Conservation (phyloP, 2,329 filamentous ascomycete species). For the Alternaria brassicicola region DNA sequence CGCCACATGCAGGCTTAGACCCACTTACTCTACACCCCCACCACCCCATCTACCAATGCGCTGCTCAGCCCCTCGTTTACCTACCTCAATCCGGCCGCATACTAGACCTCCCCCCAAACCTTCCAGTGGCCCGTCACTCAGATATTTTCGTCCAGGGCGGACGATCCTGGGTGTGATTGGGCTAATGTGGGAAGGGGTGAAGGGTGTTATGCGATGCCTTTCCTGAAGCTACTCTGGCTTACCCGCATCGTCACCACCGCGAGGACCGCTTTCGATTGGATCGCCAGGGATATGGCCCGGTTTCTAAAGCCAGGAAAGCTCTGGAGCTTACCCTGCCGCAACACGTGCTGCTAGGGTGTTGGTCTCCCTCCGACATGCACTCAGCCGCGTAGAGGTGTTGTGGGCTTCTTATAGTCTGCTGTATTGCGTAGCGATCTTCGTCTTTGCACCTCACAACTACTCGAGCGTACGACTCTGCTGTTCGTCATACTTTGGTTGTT, state of each 20-base stretch:
- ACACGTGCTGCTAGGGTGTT: slow-evolving; percentile 14
- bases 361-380: slow-evolving; percentile 6
- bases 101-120: neutral
- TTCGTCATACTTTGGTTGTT: neutral
- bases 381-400: slow-evolving; percentile 18
- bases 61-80: slow-evolving; percentile 35
- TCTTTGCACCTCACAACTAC: neutral
- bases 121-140: neutral
- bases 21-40: slow-evolving; percentile 24
- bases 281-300: slow-evolving; percentile 24
- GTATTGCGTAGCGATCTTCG: slow-evolving; percentile 20
- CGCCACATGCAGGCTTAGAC: slow-evolving; percentile 22
- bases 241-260: slow-evolving; percentile 22
- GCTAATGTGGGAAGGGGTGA: neutral
- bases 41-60: slow-evolving; percentile 15
- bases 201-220: slow-evolving; percentile 5
- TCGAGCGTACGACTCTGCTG: neutral
- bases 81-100: neutral
- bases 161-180: slow-evolving; percentile 3
- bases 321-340: slow-evolving; percentile 24
- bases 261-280: slow-evolving; percentile 21
- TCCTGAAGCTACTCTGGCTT: slow-evolving; percentile 16
- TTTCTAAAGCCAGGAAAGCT: slow-evolving; percentile 22
- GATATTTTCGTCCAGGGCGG: neutral
- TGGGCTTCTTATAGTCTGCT: slow-evolving; percentile 17